phyloP scores from a whole-genome alignment of 192 early-diverging fungal genomes.

The Umbelopsis ramanniana region DNA sequence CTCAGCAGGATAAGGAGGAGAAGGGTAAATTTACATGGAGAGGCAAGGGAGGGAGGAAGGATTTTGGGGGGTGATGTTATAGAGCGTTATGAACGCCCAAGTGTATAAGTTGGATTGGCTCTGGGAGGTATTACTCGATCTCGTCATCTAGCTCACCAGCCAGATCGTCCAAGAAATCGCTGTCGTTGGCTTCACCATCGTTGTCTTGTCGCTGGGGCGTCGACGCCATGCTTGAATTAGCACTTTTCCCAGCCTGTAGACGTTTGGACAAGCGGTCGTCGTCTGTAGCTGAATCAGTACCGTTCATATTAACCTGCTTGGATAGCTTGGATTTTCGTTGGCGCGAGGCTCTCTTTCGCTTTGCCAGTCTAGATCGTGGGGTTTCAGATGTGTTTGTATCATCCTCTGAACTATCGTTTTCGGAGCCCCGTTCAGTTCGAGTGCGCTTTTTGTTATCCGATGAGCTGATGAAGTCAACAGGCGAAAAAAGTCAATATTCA shows the following conservation, averaged over 20 bases:
- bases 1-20: neutral
- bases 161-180: slow-evolving; percentile 49
- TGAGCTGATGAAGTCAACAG: neutral
- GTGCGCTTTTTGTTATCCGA: slow-evolving; percentile 1
- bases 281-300: neutral
- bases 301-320: slow-evolving; percentile 4
- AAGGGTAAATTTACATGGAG: slow-evolving; percentile 10
- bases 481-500: too few relatives aligned
- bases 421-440: slow-evolving; percentile 27
- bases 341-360: neutral
- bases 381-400: slow-evolving; percentile 29
- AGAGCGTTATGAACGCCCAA: neutral
- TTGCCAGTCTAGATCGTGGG: neutral
- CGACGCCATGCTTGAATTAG: slow-evolving; percentile 6
- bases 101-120: neutral
- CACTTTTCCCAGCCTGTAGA: neutral
- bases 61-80: neutral
- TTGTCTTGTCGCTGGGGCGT: slow-evolving; percentile 18
- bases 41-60: neutral
- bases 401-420: slow-evolving; percentile 44
- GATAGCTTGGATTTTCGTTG: slow-evolving; percentile 13
- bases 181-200: slow-evolving; percentile 7
- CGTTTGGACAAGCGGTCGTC: neutral
- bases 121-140: slow-evolving; percentile 28
- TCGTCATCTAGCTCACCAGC: slow-evolving; percentile 56